These are phyloP conservation scores for Apium graveolens DNA, from an alignment of 129 eudicot genomes.

Conservation along the genomic window DNA sequence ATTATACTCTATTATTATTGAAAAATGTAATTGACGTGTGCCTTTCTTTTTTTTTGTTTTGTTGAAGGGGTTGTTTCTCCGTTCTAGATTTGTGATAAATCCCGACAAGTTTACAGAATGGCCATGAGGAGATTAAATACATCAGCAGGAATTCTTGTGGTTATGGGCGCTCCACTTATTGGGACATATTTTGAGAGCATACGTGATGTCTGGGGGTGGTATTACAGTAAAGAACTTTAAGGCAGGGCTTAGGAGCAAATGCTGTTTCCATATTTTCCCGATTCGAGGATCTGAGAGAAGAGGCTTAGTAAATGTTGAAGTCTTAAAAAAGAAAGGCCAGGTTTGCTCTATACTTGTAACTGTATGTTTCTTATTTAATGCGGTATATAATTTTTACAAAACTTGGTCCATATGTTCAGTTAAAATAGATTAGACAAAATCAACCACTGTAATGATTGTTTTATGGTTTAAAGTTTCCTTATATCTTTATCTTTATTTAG, in stretches of 20 bases:
- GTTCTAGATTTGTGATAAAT: constrained; percentile 66
- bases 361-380: neutral
- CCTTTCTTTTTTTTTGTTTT: constrained; percentile 13
- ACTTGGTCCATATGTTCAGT: neutral
- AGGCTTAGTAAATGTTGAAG: constrained; percentile 87
- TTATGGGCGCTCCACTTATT: constrained; percentile 93
- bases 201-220: constrained; percentile 98
- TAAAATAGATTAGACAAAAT: neutral
- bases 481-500: too few species aligned
- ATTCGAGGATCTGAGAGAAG: constrained; percentile 82
- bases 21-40: neutral
- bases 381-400: neutral
- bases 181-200: constrained; percentile 93
- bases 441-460: neutral
- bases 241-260: constrained; percentile 63
- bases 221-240: constrained; percentile 58
- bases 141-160: constrained; percentile 82
- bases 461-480: neutral
- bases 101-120: constrained; percentile 94
- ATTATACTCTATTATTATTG: neutral
- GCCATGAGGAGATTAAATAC: constrained; percentile 92
- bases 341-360: constrained; percentile 24
- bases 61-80: constrained; percentile 76
- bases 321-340: constrained; percentile 85
- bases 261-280: constrained; percentile 90